A percentile compares a stretch with the other conserved stretches of the same genome.
Conservation (phyloP, 1,284 basidiomycete species). For the Moesziomyces sp. region DNA sequence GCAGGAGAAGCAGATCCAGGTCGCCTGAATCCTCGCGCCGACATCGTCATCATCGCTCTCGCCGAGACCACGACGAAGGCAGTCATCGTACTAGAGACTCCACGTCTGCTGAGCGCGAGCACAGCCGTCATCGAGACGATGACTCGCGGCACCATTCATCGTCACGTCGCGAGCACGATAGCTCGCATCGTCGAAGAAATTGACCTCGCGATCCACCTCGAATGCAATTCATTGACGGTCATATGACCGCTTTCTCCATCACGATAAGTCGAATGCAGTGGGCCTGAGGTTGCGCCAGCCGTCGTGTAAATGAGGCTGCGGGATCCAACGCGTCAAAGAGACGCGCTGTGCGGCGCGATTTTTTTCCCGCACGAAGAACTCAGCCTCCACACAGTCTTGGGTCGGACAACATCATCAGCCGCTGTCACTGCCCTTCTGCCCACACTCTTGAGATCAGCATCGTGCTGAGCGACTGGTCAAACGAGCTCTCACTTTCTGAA, state of each 20-base stretch:
- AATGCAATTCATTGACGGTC: no score
- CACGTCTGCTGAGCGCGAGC: neutral
- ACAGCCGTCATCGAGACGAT: conserved; percentile 2
- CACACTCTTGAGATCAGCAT: neutral
- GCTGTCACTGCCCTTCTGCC: neutral
- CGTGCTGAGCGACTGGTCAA: no score
- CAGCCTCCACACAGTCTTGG: conserved; percentile 35
- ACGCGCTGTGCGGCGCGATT: conserved; percentile 23
- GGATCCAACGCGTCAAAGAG: conserved; percentile 15
- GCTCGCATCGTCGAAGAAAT: conserved; percentile 1
- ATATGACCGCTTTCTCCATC: no score
- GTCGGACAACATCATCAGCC: conserved; percentile 5
- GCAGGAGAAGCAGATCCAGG: conserved; percentile 18
- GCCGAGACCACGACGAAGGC: neutral
- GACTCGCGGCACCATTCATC: neutral
- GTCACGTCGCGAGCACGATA: conserved; percentile 3
- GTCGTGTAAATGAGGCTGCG: conserved; percentile 13
- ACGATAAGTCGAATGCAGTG: no score
- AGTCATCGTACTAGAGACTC: neutral
- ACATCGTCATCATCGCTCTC: conserved; percentile 2
- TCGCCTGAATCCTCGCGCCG: conserved; percentile 17
- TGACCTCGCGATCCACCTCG: neutral
- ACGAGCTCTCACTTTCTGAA: no score
- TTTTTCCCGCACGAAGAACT: conserved; percentile 20
- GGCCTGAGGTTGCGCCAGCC: neutral